Base-by-base conservation (phyloP, 2,329 filamentous ascomycete species). In the Botrytis tulipae region DNA sequence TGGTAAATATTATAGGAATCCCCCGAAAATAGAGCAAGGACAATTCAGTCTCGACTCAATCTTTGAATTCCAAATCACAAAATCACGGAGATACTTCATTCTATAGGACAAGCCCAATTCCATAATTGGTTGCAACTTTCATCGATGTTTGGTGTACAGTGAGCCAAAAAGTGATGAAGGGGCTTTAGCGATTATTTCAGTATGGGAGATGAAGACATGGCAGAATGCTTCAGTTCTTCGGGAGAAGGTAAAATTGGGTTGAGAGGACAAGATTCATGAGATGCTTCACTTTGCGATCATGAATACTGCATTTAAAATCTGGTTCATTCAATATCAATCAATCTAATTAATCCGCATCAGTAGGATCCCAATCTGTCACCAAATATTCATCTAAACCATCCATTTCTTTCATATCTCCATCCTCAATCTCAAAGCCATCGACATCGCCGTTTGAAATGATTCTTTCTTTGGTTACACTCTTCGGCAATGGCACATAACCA, bases 401-500 rank as follows among this genome's bases (percentile, higher is more conserved):
- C 85, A 94, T 83, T 8, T 70, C 82, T 77, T 85, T 81, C 86
- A 94, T 87, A 79, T 93, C 91, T n/a, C 81, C 84, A n/a, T 85
- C 83, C 0, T 85, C 85, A 70, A 94, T 90, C 71, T 86, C 84
- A 76, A 93, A 90, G 0, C 84, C 83, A 2, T 85, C 87, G 20
- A 94, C 84, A 54, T 88, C 82, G 4, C 85, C 88, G 80, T 94
- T 95, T 79, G 90, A 87, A 7, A 87, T 77, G 72, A 94, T 90
- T 40, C 92, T 86, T 67, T 88, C 86, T 79, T 85, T 84, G 74
- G 84, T 87, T 35, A 87, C 85, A 80, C 91, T 93, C 86, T 96
- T 95, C 7, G 92, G 92, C 75, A 95, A 83, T 7, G 91, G 89
- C 62, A 94, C 88, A 78, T 90, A 91, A 51, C 88, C 89, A 79